Base-by-base conservation (phyloP, 495 filamentous ascomycete genomes). In the Margaritispora aquatica region DNA sequence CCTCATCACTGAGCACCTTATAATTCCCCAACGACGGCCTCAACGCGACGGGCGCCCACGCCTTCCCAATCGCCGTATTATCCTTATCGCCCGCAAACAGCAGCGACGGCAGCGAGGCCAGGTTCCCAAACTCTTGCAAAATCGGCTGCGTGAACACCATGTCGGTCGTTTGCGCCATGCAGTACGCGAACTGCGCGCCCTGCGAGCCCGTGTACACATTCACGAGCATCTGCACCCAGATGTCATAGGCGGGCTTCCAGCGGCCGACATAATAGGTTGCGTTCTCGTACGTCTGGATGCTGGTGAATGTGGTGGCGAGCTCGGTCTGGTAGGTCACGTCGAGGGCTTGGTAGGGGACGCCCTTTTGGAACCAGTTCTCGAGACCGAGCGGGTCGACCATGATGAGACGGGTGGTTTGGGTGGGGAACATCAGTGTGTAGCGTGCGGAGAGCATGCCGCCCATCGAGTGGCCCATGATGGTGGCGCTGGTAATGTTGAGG, bases 221-320 rank as follows among this genome's bases (percentile, higher is more conserved):
- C n/a, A 65, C 65, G 13, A 79, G 66, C 76, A 79, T 77, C 20
- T 70, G 67, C 9, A 75, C 75, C 75, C 75, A 77, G 21, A 71
- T 65, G 51, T 77, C 73, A 61, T 77, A 77, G 0, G 63, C 44
- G 10, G 61, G 51, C 0, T 64, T 41, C 76, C 74, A 77, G 0
- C 59, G 52, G 19, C 71, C 71, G 0, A 60, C 65, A 49, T 79
- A 79, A 58, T 79, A 79, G 0, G 72, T 75, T 23, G 61, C 21
- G 59, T 77, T 75, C 61, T 77, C 67, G 60, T 79, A 79, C 1
- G 36, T 66, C 26, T 66, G 62, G 55, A 79, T 73, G 8, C 66
- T 64, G 0, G 60, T 54, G 61, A 75, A 77, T 20, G 60, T 77
- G 20, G 60, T 72, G 26, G 62, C 49, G 11, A 56, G 41, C 54